Evolutionary conservation across 768 basidiomycete genomes (phyloP).

Genomic region (Leccinum imitatum): DNA sequence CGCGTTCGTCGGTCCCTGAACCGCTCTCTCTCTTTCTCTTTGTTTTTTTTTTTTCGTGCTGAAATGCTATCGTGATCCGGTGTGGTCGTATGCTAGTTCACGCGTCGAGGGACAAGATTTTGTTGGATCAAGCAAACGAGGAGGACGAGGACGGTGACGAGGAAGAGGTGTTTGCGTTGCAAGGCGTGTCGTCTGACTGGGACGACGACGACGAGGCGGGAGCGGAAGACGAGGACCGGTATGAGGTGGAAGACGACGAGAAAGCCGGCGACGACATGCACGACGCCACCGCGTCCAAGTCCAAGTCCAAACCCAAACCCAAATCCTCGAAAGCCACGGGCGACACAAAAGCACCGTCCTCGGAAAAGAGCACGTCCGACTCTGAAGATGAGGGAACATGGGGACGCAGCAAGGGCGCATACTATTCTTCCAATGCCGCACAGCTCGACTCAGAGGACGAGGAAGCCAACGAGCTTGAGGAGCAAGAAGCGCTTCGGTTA

Average conservation of each 20-base stretch:
- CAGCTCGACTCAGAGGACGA: conserved; percentile 84
- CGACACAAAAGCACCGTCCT: conserved; percentile 14
- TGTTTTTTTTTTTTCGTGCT: neutral
- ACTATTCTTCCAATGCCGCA: conserved; percentile 85
- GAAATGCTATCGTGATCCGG: conserved; percentile 3
- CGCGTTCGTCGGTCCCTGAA: neutral
- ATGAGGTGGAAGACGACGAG: conserved; percentile 13
- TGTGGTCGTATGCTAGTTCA: conserved; percentile 51
- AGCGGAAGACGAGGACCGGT: conserved; percentile 40
- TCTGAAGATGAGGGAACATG: conserved; percentile 57
- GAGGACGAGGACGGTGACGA: conserved; percentile 54
- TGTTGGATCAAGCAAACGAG: conserved; percentile 61
- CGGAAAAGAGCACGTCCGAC: conserved; percentile 11
- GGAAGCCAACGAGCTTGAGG: conserved; percentile 85
- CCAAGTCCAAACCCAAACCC: conserved; percentile 12
- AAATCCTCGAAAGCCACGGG: conserved; percentile 12
- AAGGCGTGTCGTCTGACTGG: conserved; percentile 45
- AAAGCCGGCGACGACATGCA: conserved; percentile 25
- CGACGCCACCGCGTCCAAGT: neutral
- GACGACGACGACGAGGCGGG: conserved; percentile 37
- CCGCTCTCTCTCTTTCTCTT: neutral
- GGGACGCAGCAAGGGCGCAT: conserved; percentile 77
- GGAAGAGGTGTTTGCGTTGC: conserved; percentile 80
- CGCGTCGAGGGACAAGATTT: conserved; percentile 69
- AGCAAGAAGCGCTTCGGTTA: conserved; percentile 79